phyloP scores from a whole-genome alignment of 345 rosid species.

The Citrus cavaleriei region DNA sequence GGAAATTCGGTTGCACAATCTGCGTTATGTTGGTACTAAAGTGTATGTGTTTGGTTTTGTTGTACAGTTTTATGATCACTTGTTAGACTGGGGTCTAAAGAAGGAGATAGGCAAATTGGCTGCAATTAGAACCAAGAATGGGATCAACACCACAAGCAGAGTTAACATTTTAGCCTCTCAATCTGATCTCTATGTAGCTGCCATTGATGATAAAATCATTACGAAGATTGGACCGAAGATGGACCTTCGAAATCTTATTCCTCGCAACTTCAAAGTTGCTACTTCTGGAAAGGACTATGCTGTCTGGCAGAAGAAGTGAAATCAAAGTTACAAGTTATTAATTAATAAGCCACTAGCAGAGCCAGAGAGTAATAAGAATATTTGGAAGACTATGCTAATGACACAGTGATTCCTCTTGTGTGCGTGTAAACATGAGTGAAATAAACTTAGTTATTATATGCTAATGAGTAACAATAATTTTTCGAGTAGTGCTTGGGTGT shows the following conservation, averaged over 20 bases:
- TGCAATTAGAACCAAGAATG: slow-evolving; percentile 35
- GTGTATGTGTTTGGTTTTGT: too few relatives aligned
- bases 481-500: too few relatives aligned
- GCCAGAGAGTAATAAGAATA: too few relatives aligned
- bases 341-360: too few relatives aligned
- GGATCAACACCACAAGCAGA: slow-evolving; percentile 45
- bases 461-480: too few relatives aligned
- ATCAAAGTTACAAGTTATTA: neutral
- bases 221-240: slow-evolving; percentile 72
- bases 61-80: slow-evolving; percentile 77
- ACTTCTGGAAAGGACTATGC: slow-evolving; percentile 49
- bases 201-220: slow-evolving; percentile 54
- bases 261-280: slow-evolving; percentile 52
- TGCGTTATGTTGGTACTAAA: neutral
- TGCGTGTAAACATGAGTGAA: too few relatives aligned
- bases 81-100: slow-evolving; percentile 63
- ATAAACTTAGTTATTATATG: too few relatives aligned
- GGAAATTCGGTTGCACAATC: neutral
- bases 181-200: slow-evolving; percentile 63
- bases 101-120: slow-evolving; percentile 47
- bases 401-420: too few relatives aligned
- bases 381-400: too few relatives aligned
- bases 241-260: slow-evolving; percentile 67
- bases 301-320: slow-evolving; percentile 56
- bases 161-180: slow-evolving; percentile 56